Evolutionary conservation across 495 filamentous ascomycete genomes (phyloP).

Genomic region (Podospora tetraspora): DNA sequence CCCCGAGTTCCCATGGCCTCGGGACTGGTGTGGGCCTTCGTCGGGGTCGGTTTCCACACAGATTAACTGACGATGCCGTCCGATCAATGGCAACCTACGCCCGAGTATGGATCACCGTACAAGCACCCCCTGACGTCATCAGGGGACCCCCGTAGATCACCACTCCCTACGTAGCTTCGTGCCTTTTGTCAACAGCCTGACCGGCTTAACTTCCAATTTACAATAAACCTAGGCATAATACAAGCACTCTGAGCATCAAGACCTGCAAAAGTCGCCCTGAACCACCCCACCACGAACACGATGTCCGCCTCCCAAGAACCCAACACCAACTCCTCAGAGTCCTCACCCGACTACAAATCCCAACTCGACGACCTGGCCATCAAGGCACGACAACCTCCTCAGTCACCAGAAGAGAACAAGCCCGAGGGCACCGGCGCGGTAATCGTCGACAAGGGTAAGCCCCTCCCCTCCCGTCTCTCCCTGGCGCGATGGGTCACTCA

Average conservation of each 20-base stretch:
- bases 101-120: background rate
- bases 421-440: background rate
- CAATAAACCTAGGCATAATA: too few relatives aligned
- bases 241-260: too few relatives aligned
- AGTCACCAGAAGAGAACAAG: background rate
- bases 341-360: conserved; percentile 19
- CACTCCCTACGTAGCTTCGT: background rate
- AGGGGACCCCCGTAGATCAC: background rate
- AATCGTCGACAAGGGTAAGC: conserved; percentile 28
- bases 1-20: background rate
- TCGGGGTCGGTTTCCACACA: background rate
- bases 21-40: background rate
- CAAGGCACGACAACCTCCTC: background rate
- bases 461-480: background rate
- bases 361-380: conserved; percentile 26
- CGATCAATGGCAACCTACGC: background rate
- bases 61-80: too few relatives aligned
- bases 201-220: background rate
- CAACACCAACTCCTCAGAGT: background rate
- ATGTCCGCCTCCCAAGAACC: background rate
- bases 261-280: too few relatives aligned
- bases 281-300: too few relatives aligned
- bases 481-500: background rate
- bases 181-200: too few relatives aligned
- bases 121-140: background rate